Percentiles rank a stretch among this genome's conserved stretches.
Conservation (phyloP, 352 stramenopile species). For the Phytophthora rubi region DNA sequence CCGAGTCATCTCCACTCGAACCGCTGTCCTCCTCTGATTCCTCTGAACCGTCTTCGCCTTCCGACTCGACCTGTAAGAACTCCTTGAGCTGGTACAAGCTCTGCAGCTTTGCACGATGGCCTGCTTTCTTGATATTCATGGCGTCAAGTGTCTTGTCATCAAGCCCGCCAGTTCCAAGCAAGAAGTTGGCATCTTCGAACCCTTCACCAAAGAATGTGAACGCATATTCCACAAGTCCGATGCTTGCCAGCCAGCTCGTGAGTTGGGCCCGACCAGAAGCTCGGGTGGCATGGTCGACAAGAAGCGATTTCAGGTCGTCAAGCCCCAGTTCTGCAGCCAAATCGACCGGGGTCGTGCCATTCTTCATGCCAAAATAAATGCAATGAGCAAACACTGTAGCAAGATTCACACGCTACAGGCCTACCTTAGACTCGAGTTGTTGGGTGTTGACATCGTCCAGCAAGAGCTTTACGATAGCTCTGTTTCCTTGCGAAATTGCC, state of each 20-base stretch:
- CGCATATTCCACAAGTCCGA: slow-evolving; percentile 75
- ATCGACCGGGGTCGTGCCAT: slow-evolving; percentile 65
- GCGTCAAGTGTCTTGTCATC: slow-evolving; percentile 55
- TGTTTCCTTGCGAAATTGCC: slow-evolving; percentile 58
- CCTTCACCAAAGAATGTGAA: slow-evolving; percentile 53
- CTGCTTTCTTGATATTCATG: slow-evolving; percentile 72
- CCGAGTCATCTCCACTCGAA: slow-evolving; percentile 21
- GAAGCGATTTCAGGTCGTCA: slow-evolving; percentile 36
- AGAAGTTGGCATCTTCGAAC: slow-evolving; percentile 73
- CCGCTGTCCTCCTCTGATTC: slow-evolving; percentile 30
- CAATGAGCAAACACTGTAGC: slow-evolving; percentile 2
- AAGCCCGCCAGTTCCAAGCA: slow-evolving; percentile 51
- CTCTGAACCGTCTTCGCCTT: slow-evolving; percentile 38
- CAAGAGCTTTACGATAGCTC: slow-evolving; percentile 58
- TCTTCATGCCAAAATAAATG: slow-evolving; percentile 22
- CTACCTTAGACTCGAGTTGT: slow-evolving; percentile 57
- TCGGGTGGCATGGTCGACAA: slow-evolving; percentile 48
- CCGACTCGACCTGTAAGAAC: slow-evolving; percentile 43
- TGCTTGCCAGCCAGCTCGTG: slow-evolving; percentile 69
- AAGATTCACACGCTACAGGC: not conserved
- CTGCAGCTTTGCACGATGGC: slow-evolving; percentile 73
- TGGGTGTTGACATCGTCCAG: slow-evolving; percentile 46
- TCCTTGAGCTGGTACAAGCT: slow-evolving; percentile 70
- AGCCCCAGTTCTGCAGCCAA: slow-evolving; percentile 53
- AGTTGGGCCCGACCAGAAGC: slow-evolving; percentile 42